Evolutionary conservation across 2,329 filamentous ascomycete genomes (phyloP).

Genomic region (Xylaria digitata): DNA sequence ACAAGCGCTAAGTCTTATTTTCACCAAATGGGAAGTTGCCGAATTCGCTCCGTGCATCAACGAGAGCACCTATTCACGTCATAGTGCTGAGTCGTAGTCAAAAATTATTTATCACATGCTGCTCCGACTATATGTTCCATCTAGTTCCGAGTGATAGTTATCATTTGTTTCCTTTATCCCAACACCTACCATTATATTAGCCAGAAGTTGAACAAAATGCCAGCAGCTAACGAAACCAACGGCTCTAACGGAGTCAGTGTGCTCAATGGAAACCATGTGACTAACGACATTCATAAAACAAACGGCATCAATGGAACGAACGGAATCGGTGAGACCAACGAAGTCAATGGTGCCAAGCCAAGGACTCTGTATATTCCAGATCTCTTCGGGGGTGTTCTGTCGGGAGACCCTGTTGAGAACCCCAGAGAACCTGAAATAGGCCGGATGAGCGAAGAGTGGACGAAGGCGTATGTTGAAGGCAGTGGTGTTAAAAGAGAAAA

Average conservation of each 20-base stretch:
- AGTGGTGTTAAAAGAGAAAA: neutral
- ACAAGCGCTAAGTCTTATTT: neutral
- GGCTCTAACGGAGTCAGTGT: neutral
- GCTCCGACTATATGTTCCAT: constrained; percentile 3
- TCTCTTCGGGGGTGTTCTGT: constrained; percentile 22
- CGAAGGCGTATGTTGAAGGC: constrained; percentile 18
- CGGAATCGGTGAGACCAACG: neutral
- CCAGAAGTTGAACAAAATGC: constrained; percentile 14
- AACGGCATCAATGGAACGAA: constrained; percentile 16
- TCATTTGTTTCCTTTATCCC: neutral
- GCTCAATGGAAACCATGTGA: neutral
- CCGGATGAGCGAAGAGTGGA: constrained; percentile 21
- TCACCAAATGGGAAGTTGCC: constrained; percentile 23
- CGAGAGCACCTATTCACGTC: neutral
- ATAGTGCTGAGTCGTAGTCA: neutral
- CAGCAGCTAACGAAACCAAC: constrained; percentile 1
- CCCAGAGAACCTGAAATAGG: constrained; percentile 20
- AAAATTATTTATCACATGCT: neutral
- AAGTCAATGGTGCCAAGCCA: neutral
- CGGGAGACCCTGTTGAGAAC: constrained; percentile 20
- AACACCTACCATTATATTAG: neutral
- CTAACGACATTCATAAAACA: neutral
- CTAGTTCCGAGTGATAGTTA: neutral
- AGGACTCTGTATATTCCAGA: constrained; percentile 23
- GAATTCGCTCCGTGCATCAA: neutral